Conservation (phyloP, 1,284 basidiomycete genomes). For the Athelia sp. region DNA sequence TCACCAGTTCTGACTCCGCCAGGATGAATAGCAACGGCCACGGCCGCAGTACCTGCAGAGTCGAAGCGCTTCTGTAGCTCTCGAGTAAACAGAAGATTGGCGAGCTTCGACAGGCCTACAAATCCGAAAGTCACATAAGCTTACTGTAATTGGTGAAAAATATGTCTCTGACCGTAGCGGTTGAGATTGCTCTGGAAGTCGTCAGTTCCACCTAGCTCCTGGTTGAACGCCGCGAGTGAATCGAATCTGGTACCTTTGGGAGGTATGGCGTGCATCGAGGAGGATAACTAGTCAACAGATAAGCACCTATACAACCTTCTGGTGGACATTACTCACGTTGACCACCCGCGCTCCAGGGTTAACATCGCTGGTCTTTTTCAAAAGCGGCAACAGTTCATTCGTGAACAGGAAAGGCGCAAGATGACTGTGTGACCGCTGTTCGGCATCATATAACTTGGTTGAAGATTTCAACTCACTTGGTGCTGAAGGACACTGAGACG, state of each 20-base stretch:
- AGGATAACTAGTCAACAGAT: constrained; percentile 4
- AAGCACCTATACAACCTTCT: neutral
- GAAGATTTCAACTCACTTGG: constrained; percentile 17
- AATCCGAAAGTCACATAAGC: neutral
- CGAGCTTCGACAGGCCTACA: neutral
- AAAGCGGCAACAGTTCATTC: constrained; percentile 21
- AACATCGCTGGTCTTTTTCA: constrained; percentile 20
- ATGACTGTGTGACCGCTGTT: constrained; percentile 16
- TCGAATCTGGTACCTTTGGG: constrained; percentile 4
- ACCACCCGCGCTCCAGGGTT: constrained; percentile 27
- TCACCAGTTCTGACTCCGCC: constrained; percentile 1
- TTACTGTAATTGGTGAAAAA: neutral
- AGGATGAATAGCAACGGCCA: constrained; percentile 4
- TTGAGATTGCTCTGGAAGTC: neutral
- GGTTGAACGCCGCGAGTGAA: neutral
- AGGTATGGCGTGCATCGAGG: constrained; percentile 7
- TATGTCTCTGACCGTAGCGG: neutral
- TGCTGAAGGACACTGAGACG: constrained; percentile 19
- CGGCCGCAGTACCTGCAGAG: neutral
- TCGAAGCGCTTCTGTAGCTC: neutral
- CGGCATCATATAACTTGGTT: neutral
- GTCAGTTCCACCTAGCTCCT: neutral
- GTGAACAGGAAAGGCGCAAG: constrained; percentile 27
- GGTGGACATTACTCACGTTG: constrained; percentile 17
- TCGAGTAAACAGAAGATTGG: neutral